Conservation (phyloP, 306 rosid species). For the Cotoneaster glaucophyllus region DNA sequence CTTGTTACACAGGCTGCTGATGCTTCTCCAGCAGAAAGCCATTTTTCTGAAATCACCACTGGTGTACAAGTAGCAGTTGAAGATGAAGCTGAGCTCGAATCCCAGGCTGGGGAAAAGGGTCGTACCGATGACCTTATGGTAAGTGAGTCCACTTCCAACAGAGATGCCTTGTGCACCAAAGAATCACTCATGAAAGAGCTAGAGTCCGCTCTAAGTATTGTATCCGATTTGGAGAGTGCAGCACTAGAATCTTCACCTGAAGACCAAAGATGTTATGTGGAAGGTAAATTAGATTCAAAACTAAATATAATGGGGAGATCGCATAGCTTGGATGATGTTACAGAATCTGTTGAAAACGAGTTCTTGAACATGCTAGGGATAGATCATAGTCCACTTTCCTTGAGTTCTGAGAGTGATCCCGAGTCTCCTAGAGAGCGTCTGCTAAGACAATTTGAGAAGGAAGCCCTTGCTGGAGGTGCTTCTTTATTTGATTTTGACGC, state of each 20-base stretch:
- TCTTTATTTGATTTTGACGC: slow-evolving; percentile 56
- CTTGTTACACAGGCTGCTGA: slow-evolving; percentile 27
- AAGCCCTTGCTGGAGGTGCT: slow-evolving; percentile 53
- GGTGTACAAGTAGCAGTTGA: slow-evolving; percentile 24
- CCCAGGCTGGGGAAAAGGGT: slow-evolving; percentile 29
- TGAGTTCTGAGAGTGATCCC: slow-evolving; percentile 62
- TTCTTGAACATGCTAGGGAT: slow-evolving; percentile 63
- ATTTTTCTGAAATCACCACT: slow-evolving; percentile 23
- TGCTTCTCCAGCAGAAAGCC: slow-evolving; percentile 24
- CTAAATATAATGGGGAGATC: slow-evolving; percentile 28
- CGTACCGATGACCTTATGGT: slow-evolving; percentile 21
- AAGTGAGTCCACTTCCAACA: slow-evolving; percentile 22
- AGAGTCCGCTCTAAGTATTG: slow-evolving; percentile 57
- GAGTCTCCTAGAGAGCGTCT: slow-evolving; percentile 92
- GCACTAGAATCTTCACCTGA: slow-evolving; percentile 69
- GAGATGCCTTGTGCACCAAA: slow-evolving; percentile 33
- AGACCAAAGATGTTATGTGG: slow-evolving; percentile 23
- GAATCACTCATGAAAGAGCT: slow-evolving; percentile 69
- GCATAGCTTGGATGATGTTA: slow-evolving; percentile 51
- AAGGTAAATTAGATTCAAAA: slow-evolving; percentile 22
- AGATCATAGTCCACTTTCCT: slow-evolving; percentile 48
- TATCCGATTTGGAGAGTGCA: slow-evolving; percentile 48
- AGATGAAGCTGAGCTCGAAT: slow-evolving; percentile 16
- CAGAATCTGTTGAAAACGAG: slow-evolving; percentile 61
- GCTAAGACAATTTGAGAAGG: slow-evolving; percentile 78